Base-by-base conservation (phyloP, 1,284 basidiomycete species). In the Rhizoctonia solani region DNA sequence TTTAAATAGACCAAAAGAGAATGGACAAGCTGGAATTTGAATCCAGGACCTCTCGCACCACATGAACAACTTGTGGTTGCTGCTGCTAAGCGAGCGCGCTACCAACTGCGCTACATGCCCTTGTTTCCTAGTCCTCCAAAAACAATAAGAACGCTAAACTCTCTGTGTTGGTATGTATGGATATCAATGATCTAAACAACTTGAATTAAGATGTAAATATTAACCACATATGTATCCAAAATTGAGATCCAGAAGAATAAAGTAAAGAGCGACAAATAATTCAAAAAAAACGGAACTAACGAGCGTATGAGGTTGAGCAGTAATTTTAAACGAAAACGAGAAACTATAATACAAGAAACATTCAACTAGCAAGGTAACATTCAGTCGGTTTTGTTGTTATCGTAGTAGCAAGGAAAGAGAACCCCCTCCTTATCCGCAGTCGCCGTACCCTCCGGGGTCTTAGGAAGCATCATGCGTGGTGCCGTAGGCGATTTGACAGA, bases 401-500 rank as follows among this genome's bases (percentile, higher is more conserved):
- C 52, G n/a, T 63, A 63, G 52, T 63, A 63, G 59, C 59, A 63
- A 3, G 59, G 59, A 30, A 52, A 63, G 27, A 63, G 47, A 21
- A 63, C 53, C 49, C 53, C 59, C 37, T 53, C 47, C 32, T 27
- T 49, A 3, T 49, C 46, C 46, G 5, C 23, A 27, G 46, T 21
- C 21, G 14, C 11, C 5, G 46, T 21, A 4, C 21, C 4, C n/a
- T 13, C 46, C 3, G n/a, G 23, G n/a, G 59, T 13, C 13, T 47
- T 29, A 11, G 21, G 16, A 37, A 19, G 32, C 25, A 29, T 14
- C 6, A 11, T 27, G n/a, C 23, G 29, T 16, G 23, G 23, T 3
- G 11, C 23, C 4, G n/a, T 29, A 5, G 47, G 23, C 25, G 58
- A 44, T 19, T 52, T 47, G 9, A 63, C 52, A 21, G 59, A 39